Evolutionary conservation across 768 basidiomycete species (phyloP), one percentile per base, ranked within the genome.

Genomic region (Phaeotremella fagi): DNA sequence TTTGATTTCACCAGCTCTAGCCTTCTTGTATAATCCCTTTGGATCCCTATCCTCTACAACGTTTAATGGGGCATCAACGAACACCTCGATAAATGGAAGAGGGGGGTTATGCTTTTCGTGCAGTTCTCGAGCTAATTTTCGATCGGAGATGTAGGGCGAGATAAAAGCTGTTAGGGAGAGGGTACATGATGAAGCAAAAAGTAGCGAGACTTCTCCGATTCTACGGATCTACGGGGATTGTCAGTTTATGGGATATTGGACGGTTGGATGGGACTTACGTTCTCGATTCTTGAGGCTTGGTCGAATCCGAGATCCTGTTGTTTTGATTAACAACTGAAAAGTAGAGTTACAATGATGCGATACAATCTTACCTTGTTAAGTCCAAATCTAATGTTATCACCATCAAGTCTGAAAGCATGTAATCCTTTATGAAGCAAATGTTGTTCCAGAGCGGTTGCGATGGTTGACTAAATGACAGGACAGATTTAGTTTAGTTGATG

Each of bases 21-120:
- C 95, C 75, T 90, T 95, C 78, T 88, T 92, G 79, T 99, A 99
- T 55, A 99, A 77, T 1, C 95, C 94, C 75, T 99, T 99, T 1
- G 95, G 95, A 73, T 99, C 95, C 50, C 95, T 84, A 69, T 82
- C 78, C 76, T 99, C 95, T 22, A 88, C 90, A 7, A 92, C 83
- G 41, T 79, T 73, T 44, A 99, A 80, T 4, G 94, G 90, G 0
- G 90, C 94, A 75, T 98, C 94, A 43, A 98, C 80, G 67, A 85
- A 99, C 33, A 98, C 90, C 77, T 99, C 95, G 55, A 99, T 71
- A 75, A 99, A 98, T 33, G 84, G 82, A 37, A 98, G 75, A 16
- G 62, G 47, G 4, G 73, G 68, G 16, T 80, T 79, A 1, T 82
- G 79, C 45, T 82, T 79, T 44, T 82, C 80, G 75, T 99, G 94